Conservation (phyloP, 148 eudicot genomes). For the Amaranthus hypochondriacus region DNA sequence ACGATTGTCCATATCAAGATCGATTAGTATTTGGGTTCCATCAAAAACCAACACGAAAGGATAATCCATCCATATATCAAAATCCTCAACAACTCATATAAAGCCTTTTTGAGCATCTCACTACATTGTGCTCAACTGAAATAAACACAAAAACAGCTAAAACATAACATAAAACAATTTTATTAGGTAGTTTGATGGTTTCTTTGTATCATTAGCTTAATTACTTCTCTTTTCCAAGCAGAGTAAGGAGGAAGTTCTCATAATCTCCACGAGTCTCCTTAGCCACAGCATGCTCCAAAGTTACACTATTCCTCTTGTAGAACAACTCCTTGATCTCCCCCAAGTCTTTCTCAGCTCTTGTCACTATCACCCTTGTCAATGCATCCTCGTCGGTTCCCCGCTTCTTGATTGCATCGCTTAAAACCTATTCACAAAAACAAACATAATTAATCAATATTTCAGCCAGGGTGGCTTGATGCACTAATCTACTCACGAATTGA, state of each 20-base stretch:
- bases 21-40: too few species aligned
- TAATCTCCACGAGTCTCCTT: constrained; percentile 70
- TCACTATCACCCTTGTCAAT: constrained; percentile 63
- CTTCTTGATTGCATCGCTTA: constrained; percentile 54
- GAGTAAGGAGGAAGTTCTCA: constrained; percentile 64
- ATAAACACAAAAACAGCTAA: neutral
- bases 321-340: constrained; percentile 55
- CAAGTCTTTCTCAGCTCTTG: constrained; percentile 73
- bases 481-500: too few species aligned
- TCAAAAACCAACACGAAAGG: neutral
- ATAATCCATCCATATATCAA: neutral
- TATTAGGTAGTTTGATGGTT: too few species aligned
- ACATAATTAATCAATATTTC: neutral
- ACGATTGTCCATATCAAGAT: too few species aligned
- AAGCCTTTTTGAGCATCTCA: neutral
- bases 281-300: constrained; percentile 60
- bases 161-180: neutral
- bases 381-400: constrained; percentile 68
- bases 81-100: constrained; percentile 8
- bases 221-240: constrained; percentile 53
- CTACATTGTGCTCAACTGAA: neutral
- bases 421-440: constrained; percentile 28
- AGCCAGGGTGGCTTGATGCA: neutral
- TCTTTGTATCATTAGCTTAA: neutral
- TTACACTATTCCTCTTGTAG: constrained; percentile 65